Base-by-base conservation (phyloP, 768 basidiomycete genomes). In the Lyophyllum semitale region DNA sequence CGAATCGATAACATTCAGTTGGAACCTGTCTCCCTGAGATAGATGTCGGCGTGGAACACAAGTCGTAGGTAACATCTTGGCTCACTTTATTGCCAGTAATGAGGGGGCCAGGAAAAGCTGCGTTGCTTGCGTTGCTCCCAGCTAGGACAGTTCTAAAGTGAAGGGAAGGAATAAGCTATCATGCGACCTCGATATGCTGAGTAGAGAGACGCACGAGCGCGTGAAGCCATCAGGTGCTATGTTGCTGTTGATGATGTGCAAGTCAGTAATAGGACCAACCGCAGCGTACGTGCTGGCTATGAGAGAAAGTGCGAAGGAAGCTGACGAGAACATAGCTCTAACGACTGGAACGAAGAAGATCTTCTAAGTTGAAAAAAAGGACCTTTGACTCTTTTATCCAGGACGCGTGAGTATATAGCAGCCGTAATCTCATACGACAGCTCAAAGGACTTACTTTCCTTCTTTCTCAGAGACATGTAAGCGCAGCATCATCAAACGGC, bases 181-280 rank as follows among this genome's bases (percentile, higher is more conserved):
- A 7, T 5, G n/a, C n/a, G 9, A 18, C 15, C 17, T 38, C 20
- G 38, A 15, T 18, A 29, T 17, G 8, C 18, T 9, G n/a, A 29
- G 33, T 13, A 23, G 26, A 33, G 11, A 7, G 9, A 54, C 54
- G 32, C 40, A 59, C 58, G 58, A 56, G 27, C 58, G 71, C 59
- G 50, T 53, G 55, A 73, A 80, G 13, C 81, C 81, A 66, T 83
- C 81, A 0, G 81, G 81, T 1, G 76, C 66, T 37, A 83, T 75
- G 13, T 65, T 59, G 50, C 68, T 70, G 63, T 82, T 82, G 15
- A 63, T 66, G 42, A 82, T 68, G 48, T 70, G 61, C 2, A 82
- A 61, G 35, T 76, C 64, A 8, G 68, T 60, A 23, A 51, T 51
- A n/a, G 71, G 71, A 0, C 71, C 69, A 51, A 71, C 63, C 3